phyloP scores from a whole-genome alignment of 2,329 filamentous ascomycete genomes.

The Trichoderma sp. region DNA sequence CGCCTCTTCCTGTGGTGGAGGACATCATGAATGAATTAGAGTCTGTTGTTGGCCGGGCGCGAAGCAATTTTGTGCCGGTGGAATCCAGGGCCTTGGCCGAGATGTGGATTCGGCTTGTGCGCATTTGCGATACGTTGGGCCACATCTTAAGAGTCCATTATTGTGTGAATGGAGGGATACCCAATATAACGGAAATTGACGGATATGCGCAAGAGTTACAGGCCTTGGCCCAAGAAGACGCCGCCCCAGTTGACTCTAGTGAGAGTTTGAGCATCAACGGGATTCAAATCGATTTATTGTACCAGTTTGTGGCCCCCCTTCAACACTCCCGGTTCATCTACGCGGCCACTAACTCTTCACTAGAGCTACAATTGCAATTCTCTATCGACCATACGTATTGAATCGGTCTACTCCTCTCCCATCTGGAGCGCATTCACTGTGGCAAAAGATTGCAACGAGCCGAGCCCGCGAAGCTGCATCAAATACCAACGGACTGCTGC shows the following conservation, averaged over 20 bases:
- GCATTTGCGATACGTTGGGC: conserved; percentile 1
- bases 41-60: not conserved
- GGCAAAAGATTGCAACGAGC: not conserved
- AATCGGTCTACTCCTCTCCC: not conserved
- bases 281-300: not conserved
- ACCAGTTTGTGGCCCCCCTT: not conserved
- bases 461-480: conserved; percentile 4
- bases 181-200: not conserved
- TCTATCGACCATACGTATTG: not conserved
- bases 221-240: not conserved
- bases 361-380: not conserved
- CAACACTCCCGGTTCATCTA: not conserved
- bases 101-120: conserved; percentile 11
- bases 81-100: not conserved
- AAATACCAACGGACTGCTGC: not conserved
- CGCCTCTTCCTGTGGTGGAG: not conserved
- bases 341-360: not conserved
- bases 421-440: not conserved
- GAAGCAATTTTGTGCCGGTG: not conserved
- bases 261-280: not conserved
- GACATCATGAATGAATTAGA: not conserved
- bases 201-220: not conserved
- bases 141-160: not conserved
- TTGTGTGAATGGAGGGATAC: not conserved
- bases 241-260: not conserved